Percentiles rank a stretch among this genome's conserved stretches.
These are phyloP conservation scores for Phalaenopsis aphrodite DNA, from an alignment of 106 monocot species.

Conservation along the genomic window DNA sequence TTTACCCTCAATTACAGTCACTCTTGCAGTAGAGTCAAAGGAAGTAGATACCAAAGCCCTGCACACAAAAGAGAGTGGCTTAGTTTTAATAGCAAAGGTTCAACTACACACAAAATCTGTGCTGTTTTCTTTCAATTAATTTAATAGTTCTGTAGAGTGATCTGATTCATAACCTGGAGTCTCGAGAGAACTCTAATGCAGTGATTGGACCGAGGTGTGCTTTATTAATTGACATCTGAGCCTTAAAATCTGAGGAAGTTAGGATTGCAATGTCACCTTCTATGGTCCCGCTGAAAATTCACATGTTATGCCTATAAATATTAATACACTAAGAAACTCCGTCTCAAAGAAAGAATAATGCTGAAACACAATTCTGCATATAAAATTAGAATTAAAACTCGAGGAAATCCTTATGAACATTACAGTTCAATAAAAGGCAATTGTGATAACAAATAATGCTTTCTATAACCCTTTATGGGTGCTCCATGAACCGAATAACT, in stretches of 20 bases:
- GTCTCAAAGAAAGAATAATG: neutral
- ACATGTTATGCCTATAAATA: neutral
- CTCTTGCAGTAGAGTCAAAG: slow-evolving; percentile 65
- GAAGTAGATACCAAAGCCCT: slow-evolving; percentile 76
- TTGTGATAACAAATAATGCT: neutral
- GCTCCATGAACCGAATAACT: no score
- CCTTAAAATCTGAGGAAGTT: slow-evolving; percentile 31
- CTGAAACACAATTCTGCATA: neutral
- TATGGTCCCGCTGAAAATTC: slow-evolving; percentile 50
- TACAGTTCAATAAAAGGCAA: neutral
- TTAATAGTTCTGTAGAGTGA: neutral
- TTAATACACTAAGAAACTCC: neutral
- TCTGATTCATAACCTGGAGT: slow-evolving; percentile 53
- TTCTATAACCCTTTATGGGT: no score
- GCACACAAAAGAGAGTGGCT: neutral
- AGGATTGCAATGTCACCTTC: slow-evolving; percentile 55
- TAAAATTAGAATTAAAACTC: neutral
- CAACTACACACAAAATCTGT: neutral
- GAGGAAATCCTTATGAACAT: neutral
- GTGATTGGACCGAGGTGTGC: slow-evolving; percentile 81
- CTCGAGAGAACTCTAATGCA: slow-evolving; percentile 52
- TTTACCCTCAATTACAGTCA: slow-evolving; percentile 33
- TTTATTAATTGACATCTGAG: slow-evolving; percentile 41
- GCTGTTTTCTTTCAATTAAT: neutral
- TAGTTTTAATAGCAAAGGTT: neutral